A percentile compares a stretch with the other conserved stretches of the same genome.
These are phyloP conservation scores for Yamadazyma atlantica DNA, from an alignment of 1,139 yeast genomes.

Conservation along the genomic window DNA sequence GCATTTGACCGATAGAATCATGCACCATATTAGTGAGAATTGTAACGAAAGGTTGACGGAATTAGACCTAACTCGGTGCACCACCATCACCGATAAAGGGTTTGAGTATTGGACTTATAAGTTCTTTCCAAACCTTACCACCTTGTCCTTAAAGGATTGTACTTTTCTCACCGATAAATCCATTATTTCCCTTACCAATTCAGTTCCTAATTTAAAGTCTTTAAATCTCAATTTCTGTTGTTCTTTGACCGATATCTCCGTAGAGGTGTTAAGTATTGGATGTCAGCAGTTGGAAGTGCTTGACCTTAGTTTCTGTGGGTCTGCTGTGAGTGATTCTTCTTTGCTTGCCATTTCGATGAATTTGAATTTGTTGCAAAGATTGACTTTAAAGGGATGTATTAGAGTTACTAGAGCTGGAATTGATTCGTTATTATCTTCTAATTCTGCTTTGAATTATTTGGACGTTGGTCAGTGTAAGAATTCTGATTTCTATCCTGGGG, in stretches of 20 bases:
- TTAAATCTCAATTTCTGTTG: slow-evolving; percentile 73
- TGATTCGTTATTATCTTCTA: slow-evolving; percentile 60
- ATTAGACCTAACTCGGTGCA: slow-evolving; percentile 69
- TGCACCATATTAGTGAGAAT: slow-evolving; percentile 61
- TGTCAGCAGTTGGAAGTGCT: slow-evolving; percentile 55
- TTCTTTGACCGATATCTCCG: slow-evolving; percentile 65
- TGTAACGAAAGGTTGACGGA: slow-evolving; percentile 55
- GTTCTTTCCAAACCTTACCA: slow-evolving; percentile 52
- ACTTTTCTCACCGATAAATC: slow-evolving; percentile 70
- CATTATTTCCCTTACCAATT: slow-evolving; percentile 58
- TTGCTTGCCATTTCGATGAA: slow-evolving; percentile 61
- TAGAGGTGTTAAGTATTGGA: slow-evolving; percentile 64
- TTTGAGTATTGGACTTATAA: slow-evolving; percentile 62
- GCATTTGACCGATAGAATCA: slow-evolving; percentile 64
- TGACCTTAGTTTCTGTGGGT: slow-evolving; percentile 72
- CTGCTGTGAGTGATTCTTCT: slow-evolving; percentile 75
- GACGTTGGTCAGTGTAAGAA: slow-evolving; percentile 71
- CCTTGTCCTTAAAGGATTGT: slow-evolving; percentile 64
- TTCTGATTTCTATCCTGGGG: slow-evolving; percentile 57
- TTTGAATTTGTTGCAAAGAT: slow-evolving; percentile 43
- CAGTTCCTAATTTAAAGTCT: slow-evolving; percentile 56
- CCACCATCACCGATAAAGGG: slow-evolving; percentile 74
- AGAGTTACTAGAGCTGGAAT: slow-evolving; percentile 76
- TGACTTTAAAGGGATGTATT: slow-evolving; percentile 66
- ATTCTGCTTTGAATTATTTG: slow-evolving; percentile 51